Percentiles rank a stretch among this genome's conserved stretches.
Evolutionary conservation across 192 early-diverging fungal species (phyloP).

Genomic region (Coemansia aciculifera): DNA sequence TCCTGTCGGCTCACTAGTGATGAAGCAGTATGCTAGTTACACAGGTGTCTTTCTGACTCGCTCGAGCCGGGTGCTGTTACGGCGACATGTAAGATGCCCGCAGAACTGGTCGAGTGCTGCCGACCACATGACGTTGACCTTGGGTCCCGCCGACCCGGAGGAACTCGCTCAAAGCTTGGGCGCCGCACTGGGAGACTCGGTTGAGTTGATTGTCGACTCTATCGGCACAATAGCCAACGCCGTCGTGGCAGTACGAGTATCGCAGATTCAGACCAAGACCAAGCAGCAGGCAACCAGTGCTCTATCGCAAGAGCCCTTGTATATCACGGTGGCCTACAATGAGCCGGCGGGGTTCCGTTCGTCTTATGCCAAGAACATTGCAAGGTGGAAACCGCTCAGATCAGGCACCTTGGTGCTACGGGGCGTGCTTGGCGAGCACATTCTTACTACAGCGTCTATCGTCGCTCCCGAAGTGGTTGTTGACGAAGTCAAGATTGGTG

Average conservation of each 20-base stretch:
- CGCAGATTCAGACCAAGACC: slow-evolving; percentile 10
- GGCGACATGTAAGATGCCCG: slow-evolving; percentile 35
- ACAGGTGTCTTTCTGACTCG: slow-evolving; percentile 26
- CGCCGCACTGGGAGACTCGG: slow-evolving; percentile 28
- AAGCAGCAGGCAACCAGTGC: not conserved
- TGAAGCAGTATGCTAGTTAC: slow-evolving; percentile 17
- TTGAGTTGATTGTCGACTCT: slow-evolving; percentile 35
- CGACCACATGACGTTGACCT: slow-evolving; percentile 27
- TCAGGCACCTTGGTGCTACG: slow-evolving; percentile 24
- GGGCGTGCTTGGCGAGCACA: slow-evolving; percentile 34
- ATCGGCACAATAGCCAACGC: slow-evolving; percentile 29
- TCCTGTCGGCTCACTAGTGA: slow-evolving; percentile 30
- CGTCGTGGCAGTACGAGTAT: slow-evolving; percentile 36
- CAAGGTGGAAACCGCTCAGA: slow-evolving; percentile 31
- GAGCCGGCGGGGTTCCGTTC: slow-evolving; percentile 19
- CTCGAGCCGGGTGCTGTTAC: slow-evolving; percentile 17
- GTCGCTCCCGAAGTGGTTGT: slow-evolving; percentile 17
- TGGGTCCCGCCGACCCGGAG: slow-evolving; percentile 13
- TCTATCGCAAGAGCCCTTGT: slow-evolving; percentile 4
- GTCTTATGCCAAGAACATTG: slow-evolving; percentile 17
- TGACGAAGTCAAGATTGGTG: slow-evolving; percentile 43
- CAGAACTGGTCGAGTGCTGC: slow-evolving; percentile 21
- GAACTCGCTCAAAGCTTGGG: slow-evolving; percentile 20
- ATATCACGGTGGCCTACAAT: slow-evolving; percentile 49
- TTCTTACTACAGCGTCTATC: slow-evolving; percentile 29